A percentile compares a stretch with the other conserved stretches of the same genome.
Conservation (phyloP, 2,329 filamentous ascomycete species). For the Epichloe hybrida region DNA sequence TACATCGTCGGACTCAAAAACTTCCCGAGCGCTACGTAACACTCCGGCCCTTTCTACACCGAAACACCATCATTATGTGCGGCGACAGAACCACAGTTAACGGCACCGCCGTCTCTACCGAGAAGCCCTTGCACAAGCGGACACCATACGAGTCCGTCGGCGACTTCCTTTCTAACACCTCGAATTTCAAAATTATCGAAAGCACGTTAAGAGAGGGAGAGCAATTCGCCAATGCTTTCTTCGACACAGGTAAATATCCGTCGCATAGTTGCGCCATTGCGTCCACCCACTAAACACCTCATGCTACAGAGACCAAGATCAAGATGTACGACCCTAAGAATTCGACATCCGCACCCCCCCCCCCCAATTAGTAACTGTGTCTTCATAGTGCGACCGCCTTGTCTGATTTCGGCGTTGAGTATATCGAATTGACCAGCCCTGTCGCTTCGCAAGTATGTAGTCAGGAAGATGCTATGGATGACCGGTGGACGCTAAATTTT, state of each 20-base stretch:
- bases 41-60: too few relatives aligned
- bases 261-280: neutral
- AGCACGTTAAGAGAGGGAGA: constrained; percentile 49
- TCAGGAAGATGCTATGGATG: neutral
- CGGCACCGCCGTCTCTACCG: neutral
- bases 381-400: constrained; percentile 6
- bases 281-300: neutral
- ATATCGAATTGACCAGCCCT: constrained; percentile 64
- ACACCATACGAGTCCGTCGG: constrained; percentile 7
- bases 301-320: constrained; percentile 21
- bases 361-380: neutral
- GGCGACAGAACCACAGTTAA: constrained; percentile 1
- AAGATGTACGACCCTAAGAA: constrained; percentile 34
- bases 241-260: constrained; percentile 40
- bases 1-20: neutral
- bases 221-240: constrained; percentile 67
- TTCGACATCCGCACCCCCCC: neutral
- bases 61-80: constrained; percentile 1
- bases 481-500: constrained; percentile 19
- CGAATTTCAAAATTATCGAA: constrained; percentile 8
- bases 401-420: constrained; percentile 12
- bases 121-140: constrained; percentile 3
- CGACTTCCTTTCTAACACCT: constrained; percentile 8
- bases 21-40: too few relatives aligned
- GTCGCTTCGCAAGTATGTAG: constrained; percentile 34